Evolutionary conservation across 2,329 filamentous ascomycete genomes (phyloP), one percentile per base, ranked within the genome.

Genomic region (Verticillium isaacii): DNA sequence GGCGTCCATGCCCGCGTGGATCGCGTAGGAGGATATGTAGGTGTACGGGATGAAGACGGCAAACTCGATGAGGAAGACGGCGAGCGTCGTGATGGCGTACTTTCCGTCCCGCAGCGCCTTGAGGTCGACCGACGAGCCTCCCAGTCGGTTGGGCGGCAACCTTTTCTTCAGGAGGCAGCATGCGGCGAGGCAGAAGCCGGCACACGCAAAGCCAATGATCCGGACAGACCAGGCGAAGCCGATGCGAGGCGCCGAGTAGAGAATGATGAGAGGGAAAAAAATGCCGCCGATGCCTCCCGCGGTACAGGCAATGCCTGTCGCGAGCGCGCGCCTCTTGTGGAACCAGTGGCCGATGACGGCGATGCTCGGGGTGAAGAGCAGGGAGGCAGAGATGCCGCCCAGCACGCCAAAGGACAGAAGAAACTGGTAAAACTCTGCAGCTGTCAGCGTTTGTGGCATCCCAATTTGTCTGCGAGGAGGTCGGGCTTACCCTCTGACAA

Each of bases 341-440:
- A 92, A 92, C 76, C 83, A 92, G 67, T 92, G 89, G 0, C 86
- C 86, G 3, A 92, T 81, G 5, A 86, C 82, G 3, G 86, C 83
- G 41, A 92, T 76, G 12, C 86, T 82, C 0, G 89, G 88, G 0
- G 88, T 92, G 71, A 91, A 91, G 50, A 92, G 82, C 17, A 91
- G 77, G 1, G 86, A 88, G 0, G 86, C 85, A 1, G 86, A 87
- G 0, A 86, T 66, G 3, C 89, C 89, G n/a, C 84, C 85, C 1
- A 90, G 70, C 0, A 92, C 73, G 6, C 88, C 88, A 65, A 91
- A 89, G 3, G 85, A 82, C 32, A 93, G 74, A 69, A 92, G 82
- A 69, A 92, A 91, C 54, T 92, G 88, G 80, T 86, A 90, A 70
- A 89, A 90, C 65, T 84, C 73, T 77, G 61, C 6, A 9, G 14